Base-by-base conservation (phyloP, 345 rosid species). In the Syzygium aromaticum region DNA sequence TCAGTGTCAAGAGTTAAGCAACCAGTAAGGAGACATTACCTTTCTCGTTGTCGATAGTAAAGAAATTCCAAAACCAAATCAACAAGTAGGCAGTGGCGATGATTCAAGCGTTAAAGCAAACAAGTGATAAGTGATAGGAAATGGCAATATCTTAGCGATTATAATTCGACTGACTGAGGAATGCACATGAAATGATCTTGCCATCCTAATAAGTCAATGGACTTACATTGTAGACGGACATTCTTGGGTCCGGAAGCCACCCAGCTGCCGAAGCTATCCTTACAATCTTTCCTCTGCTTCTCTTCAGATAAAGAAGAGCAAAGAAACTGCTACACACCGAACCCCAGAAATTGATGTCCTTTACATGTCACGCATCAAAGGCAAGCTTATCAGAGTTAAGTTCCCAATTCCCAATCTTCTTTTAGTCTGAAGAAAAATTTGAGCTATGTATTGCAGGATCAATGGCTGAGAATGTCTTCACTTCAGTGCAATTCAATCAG, bases 311-410 rank as follows among this genome's bases (percentile, higher is more conserved):
- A 0, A 96, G 96, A 88, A 94, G 86, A 28, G 96, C 98, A 80
- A 90, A 92, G 46, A 89, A 86, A 53, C 95, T 89, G 51, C 90
- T 86, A n/a, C 93, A 92, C 21, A 91, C 95, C 1, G 94, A 89
- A 27, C 96, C 98, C 95, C 96, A 94, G 84, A 96, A 96, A 54
- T 95, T 94, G 10, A 87, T 91, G 52, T 94, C 96, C 96, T 95
- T 8, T 13, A 13, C 15, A 52, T 12, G 25, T 33, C 54, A 9
- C 46, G 51, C 38, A 46, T 40, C 38, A 57, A 40, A 83, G 40
- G 46, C 53, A 12, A 10, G 25, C 46, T 59, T n/a, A 52, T 46
- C 25, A 86, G 82, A 30, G 23, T 22, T 49, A 63, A 86, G 46
- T 52, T 23, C 54, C 54, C 54, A 28, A 54, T 85, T 54, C 86